A percentile compares a stretch with the other conserved stretches of the same genome.
Evolutionary conservation across 2,329 filamentous ascomycete species (phyloP).

Genomic region (Colletotrichum orbiculare): DNA sequence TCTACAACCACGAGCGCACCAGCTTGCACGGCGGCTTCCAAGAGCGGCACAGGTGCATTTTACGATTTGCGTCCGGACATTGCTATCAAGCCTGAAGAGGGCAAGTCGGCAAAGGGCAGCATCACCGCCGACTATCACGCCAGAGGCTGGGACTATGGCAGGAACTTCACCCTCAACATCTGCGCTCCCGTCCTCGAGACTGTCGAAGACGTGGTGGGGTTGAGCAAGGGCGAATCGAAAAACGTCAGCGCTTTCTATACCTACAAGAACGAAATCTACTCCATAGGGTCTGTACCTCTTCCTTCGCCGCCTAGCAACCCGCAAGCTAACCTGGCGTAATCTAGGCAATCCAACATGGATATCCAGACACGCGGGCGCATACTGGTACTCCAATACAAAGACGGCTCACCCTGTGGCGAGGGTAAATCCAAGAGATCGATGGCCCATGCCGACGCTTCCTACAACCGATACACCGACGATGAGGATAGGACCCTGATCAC

Average conservation of each 20-base stretch:
- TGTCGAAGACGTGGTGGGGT: slow-evolving; percentile 70
- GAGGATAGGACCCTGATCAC: slow-evolving; percentile 49
- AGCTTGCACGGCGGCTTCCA: slow-evolving; percentile 67
- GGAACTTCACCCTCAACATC: slow-evolving; percentile 87
- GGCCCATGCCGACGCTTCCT: slow-evolving; percentile 42
- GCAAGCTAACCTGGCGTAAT: slow-evolving; percentile 1
- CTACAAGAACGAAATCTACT: slow-evolving; percentile 73
- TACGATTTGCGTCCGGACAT: slow-evolving; percentile 69
- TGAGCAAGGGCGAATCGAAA: slow-evolving; percentile 70
- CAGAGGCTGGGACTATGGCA: slow-evolving; percentile 79
- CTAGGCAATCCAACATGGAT: slow-evolving; percentile 65
- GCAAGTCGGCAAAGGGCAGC: slow-evolving; percentile 55
- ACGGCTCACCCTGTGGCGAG: slow-evolving; percentile 78
- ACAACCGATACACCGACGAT: slow-evolving; percentile 42
- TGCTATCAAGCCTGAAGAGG: slow-evolving; percentile 56
- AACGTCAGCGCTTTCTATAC: slow-evolving; percentile 86
- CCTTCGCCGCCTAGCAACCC: not conserved
- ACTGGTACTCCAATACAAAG: slow-evolving; percentile 80
- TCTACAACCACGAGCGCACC: slow-evolving; percentile 57
- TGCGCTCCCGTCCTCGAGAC: slow-evolving; percentile 80
- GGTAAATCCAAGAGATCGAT: slow-evolving; percentile 49
- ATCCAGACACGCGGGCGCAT: slow-evolving; percentile 75
- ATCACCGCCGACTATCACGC: slow-evolving; percentile 68
- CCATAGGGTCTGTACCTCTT: slow-evolving; percentile 73
- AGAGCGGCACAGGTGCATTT: slow-evolving; percentile 66